phyloP scores from a whole-genome alignment of 116 monocot species.

The Trichopus zeylanicus region DNA sequence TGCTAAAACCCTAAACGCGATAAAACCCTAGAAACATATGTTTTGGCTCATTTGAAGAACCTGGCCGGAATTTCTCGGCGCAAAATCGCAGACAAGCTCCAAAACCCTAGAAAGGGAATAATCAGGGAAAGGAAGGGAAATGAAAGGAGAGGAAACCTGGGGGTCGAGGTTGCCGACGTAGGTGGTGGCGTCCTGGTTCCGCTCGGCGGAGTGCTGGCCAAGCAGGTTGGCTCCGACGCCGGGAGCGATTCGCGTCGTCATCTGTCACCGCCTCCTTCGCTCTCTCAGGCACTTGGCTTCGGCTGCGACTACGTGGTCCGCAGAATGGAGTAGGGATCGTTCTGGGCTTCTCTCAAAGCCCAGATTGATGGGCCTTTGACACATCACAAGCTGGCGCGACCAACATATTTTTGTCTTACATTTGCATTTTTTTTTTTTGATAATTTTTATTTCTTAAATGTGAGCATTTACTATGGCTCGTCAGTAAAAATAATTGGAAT shows the following conservation, averaged over 20 bases:
- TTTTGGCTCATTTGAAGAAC: too few relatives aligned
- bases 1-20: background rate
- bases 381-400: too few relatives aligned
- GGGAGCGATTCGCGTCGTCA: slow-evolving; percentile 70
- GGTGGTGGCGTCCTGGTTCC: slow-evolving; percentile 80
- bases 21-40: background rate
- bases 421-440: too few relatives aligned
- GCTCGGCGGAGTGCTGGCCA: slow-evolving; percentile 89
- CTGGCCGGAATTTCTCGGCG: background rate
- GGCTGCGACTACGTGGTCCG: background rate
- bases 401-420: too few relatives aligned
- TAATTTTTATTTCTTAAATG: too few relatives aligned
- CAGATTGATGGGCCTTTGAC: too few relatives aligned
- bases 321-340: too few relatives aligned
- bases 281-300: background rate
- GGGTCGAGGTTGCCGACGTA: slow-evolving; percentile 90
- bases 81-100: background rate
- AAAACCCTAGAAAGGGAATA: slow-evolving; percentile 3
- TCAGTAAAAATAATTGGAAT: too few relatives aligned
- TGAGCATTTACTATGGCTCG: too few relatives aligned
- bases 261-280: slow-evolving; percentile 1
- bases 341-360: too few relatives aligned
- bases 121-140: background rate
- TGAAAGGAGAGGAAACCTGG: slow-evolving; percentile 40
- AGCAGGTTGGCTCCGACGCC: slow-evolving; percentile 93